Conservation (phyloP, 164 flowering plant genomes). For the Kalanchoe fedtschenkoi region DNA sequence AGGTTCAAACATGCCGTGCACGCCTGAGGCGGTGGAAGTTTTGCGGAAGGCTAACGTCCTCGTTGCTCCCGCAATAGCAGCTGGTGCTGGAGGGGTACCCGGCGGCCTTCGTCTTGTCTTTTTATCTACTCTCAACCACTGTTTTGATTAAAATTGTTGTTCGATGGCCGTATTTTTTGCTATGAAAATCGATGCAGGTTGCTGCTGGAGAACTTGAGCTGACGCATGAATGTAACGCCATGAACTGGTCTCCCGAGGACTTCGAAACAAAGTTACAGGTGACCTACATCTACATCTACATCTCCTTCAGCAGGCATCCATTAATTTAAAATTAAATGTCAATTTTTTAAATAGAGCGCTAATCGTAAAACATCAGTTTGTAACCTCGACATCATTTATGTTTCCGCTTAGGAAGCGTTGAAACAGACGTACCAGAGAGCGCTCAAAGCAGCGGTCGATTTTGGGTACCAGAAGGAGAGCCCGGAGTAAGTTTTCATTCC, state of each 20-base stretch:
- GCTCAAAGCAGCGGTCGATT: conserved; percentile 78
- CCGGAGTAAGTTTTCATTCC: conserved; percentile 64
- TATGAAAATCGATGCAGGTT: conserved; percentile 42
- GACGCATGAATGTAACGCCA: conserved; percentile 65
- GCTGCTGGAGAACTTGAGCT: conserved; percentile 95
- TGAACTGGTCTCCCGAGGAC: conserved; percentile 91
- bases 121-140: neutral
- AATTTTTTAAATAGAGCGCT: neutral
- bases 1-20: conserved; percentile 99
- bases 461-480: conserved; percentile 80
- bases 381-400: neutral
- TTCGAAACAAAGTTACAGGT: conserved; percentile 92
- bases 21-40: conserved; percentile 86
- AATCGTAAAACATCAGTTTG: too few relatives aligned
- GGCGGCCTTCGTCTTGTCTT: neutral
- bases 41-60: conserved; percentile 81
- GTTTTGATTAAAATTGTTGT: neutral
- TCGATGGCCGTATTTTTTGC: neutral
- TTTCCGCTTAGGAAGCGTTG: conserved; percentile 71
- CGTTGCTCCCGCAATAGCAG: conserved; percentile 95
- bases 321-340: neutral
- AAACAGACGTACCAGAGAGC: conserved; percentile 84
- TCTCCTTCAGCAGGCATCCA: neutral
- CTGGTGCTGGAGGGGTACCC: conserved; percentile 94
- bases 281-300: too few relatives aligned